Conservation (phyloP, 345 rosid species). For the Murraya paniculata region DNA sequence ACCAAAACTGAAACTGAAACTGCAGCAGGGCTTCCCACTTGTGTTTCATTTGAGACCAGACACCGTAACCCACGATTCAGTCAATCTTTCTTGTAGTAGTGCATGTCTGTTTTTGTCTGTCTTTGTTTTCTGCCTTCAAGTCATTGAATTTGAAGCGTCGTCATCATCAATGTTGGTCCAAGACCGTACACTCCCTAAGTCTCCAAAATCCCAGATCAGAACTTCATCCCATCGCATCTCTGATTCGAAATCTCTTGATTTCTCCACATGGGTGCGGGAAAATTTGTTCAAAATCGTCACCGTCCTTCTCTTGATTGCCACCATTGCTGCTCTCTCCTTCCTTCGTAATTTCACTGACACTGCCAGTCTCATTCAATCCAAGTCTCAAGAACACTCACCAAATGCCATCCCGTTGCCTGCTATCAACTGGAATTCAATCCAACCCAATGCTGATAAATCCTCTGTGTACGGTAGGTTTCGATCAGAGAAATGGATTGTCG, state of each 20-base stretch:
- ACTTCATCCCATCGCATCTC: conserved; percentile 45
- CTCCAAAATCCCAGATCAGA: conserved; percentile 60
- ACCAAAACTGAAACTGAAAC: background rate
- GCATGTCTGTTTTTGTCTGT: background rate
- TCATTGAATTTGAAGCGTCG: conserved; percentile 2
- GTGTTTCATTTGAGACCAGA: background rate
- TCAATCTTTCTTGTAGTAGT: background rate
- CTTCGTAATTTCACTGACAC: conserved; percentile 64
- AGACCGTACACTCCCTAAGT: conserved; percentile 50
- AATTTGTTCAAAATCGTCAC: conserved; percentile 51
- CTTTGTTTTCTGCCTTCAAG: background rate
- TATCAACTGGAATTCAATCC: conserved; percentile 70
- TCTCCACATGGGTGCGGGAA: conserved; percentile 73
- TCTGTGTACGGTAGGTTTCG: conserved; percentile 68
- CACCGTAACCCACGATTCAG: background rate
- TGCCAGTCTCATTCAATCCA: conserved; percentile 66
- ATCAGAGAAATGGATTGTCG: conserved; percentile 85
- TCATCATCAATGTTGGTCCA: conserved; percentile 73
- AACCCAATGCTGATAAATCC: conserved; percentile 45
- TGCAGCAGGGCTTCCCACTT: background rate
- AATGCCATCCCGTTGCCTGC: conserved; percentile 58
- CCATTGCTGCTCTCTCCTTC: conserved; percentile 64
- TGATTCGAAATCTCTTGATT: conserved; percentile 70
- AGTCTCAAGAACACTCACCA: conserved; percentile 44
- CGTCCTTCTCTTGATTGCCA: conserved; percentile 44